These are phyloP conservation scores for Picochlorum sp. DNA, from an alignment of 139 green algal species.

Conservation along the genomic window DNA sequence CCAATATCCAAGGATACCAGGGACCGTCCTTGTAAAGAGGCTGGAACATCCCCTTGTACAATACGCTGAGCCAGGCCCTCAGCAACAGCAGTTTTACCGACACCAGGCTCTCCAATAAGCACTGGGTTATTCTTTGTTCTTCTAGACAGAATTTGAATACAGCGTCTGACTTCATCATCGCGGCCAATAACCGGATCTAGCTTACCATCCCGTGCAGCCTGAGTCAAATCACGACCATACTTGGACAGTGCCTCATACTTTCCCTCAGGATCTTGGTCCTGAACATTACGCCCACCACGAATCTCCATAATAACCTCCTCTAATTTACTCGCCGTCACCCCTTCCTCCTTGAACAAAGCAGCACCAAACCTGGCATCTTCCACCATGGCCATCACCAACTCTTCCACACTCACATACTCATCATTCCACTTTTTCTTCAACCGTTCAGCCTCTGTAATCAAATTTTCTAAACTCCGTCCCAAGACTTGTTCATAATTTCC, in stretches of 20 bases:
- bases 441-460: constrained; percentile 71
- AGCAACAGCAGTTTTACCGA: constrained; percentile 83
- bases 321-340: constrained; percentile 59
- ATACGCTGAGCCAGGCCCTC: constrained; percentile 96
- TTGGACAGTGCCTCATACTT: constrained; percentile 95
- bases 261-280: constrained; percentile 85
- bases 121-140: constrained; percentile 98
- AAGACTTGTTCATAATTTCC: constrained; percentile 76
- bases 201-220: constrained; percentile 61
- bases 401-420: constrained; percentile 85
- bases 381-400: constrained; percentile 79
- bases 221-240: constrained; percentile 91
- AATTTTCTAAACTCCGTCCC: constrained; percentile 79
- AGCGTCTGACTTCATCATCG: constrained; percentile 67
- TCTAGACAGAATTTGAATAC: constrained; percentile 78
- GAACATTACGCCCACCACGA: constrained; percentile 22
- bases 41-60: constrained; percentile 84
- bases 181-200: constrained; percentile 80
- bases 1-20: constrained; percentile 95
- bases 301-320: constrained; percentile 65
- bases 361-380: constrained; percentile 73
- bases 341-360: constrained; percentile 49
- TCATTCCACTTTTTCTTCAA: constrained; percentile 54
- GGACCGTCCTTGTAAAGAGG: constrained; percentile 59
- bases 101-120: constrained; percentile 90